Percentiles rank a stretch among this genome's conserved stretches.
These are phyloP conservation scores for Cytospora paraplurivora DNA, from an alignment of 2,329 filamentous ascomycete genomes.

Conservation along the genomic window DNA sequence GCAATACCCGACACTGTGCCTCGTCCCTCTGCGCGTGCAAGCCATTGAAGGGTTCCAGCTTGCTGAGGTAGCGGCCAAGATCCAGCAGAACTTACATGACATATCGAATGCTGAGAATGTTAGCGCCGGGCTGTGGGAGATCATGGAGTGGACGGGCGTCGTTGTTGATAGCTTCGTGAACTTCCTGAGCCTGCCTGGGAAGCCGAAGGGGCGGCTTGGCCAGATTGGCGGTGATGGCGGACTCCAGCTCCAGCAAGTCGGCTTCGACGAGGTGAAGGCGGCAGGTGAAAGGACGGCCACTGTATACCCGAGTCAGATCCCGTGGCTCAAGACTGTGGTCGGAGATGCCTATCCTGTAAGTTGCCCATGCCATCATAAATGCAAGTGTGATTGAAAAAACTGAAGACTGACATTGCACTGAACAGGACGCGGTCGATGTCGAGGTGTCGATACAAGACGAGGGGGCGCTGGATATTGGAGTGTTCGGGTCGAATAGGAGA, in stretches of 20 bases:
- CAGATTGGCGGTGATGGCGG: not conserved
- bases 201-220: constrained; percentile 2
- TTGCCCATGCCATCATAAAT: not conserved
- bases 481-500: constrained; percentile 39
- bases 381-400: not conserved
- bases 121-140: constrained; percentile 67
- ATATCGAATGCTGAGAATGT: constrained; percentile 61
- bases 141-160: constrained; percentile 74
- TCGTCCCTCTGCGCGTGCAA: constrained; percentile 70
- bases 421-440: constrained; percentile 44
- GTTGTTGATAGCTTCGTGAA: constrained; percentile 77
- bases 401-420: not conserved
- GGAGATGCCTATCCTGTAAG: constrained; percentile 39
- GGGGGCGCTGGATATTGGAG: constrained; percentile 41
- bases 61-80: constrained; percentile 53
- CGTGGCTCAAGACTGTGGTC: constrained; percentile 35
- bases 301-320: constrained; percentile 15
- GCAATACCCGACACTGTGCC: constrained; percentile 72
- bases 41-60: constrained; percentile 40
- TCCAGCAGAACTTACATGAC: constrained; percentile 68
- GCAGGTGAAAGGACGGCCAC: not conserved
- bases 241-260: constrained; percentile 6
- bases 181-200: constrained; percentile 63
- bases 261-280: constrained; percentile 15
- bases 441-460: constrained; percentile 41